A percentile compares a stretch with the other conserved stretches of the same genome.
Conservation (phyloP, 2,329 filamentous ascomycete genomes). For the Neofusicoccum sp. region DNA sequence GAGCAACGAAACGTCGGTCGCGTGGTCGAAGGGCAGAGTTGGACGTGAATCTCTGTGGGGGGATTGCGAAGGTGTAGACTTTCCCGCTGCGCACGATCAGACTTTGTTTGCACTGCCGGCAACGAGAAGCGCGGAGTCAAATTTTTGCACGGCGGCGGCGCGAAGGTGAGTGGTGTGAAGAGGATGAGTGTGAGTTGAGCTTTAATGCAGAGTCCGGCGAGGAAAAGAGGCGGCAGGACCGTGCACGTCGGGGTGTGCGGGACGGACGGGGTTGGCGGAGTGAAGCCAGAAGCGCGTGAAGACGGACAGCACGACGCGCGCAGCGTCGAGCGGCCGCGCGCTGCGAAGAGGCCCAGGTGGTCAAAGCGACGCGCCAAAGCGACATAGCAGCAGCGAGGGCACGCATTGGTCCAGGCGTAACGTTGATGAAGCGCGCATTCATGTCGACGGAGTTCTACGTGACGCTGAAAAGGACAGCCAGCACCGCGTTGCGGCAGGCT, state of each 20-base stretch:
- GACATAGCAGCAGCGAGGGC: neutral
- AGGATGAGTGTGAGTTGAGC: neutral
- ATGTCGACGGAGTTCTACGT: too few species aligned
- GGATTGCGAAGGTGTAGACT: too few species aligned
- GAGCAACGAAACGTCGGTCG: too few species aligned
- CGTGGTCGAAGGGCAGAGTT: too few species aligned
- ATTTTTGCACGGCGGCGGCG: too few species aligned
- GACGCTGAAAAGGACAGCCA: neutral
- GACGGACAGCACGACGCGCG: neutral
- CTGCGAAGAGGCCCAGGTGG: neutral
- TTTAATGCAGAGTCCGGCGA: neutral
- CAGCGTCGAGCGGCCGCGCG: neutral
- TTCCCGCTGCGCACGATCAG: too few species aligned
- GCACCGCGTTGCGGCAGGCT: neutral
- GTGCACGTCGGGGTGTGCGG: conserved; percentile 3
- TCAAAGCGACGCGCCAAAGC: too few species aligned
- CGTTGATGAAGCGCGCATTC: neutral
- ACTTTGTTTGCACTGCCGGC: too few species aligned
- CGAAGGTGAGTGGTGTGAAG: neutral
- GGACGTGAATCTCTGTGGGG: too few species aligned
- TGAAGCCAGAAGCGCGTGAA: neutral
- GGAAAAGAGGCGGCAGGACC: neutral
- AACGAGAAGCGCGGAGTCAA: too few species aligned
- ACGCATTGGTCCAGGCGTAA: neutral
- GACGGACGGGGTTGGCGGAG: neutral